Base-by-base conservation (phyloP, 257 asterid genomes). In the Agastache rugosa region DNA sequence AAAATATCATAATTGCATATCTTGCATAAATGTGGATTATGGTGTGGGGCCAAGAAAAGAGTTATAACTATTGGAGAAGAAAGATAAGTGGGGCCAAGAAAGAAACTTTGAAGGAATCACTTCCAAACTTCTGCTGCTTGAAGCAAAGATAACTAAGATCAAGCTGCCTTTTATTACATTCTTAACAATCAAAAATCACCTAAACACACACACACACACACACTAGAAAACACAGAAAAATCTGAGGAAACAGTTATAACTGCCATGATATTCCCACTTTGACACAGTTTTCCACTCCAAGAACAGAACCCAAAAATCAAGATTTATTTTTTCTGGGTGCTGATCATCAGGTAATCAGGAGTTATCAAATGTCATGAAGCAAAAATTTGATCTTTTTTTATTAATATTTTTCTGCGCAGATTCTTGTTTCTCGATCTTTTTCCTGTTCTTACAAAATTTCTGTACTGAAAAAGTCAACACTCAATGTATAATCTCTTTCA, bases 131-230 rank as follows among this genome's bases (percentile, higher is more conserved):
- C 55, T 75, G 45, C 69, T 23, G 75, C 80, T 63, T 80, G 1
- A 75, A 68, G 82, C 85, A 77, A 77, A 70, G 82, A 81, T 73
- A 50, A 81, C 70, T 53, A 42, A 63, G 65, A 69, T 51, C 65
- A 69, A 74, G 1, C 53, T 54, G 8, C 47, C 73, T 22, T 11
- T 20, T 39, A 22, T 64, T 59, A 47, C 70, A 59, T 29, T 15
- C 67, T 60, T 60, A 73, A 68, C 63, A 29, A 62, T 67, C 59
- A 34, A 39, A 37, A 27, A 11, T 63, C 69, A 22, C 67, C 4
- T 34, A 62, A 35, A 51, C 56, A 16, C 66, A 8, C 15, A 65
- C 74, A 47, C 71, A 20, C 58, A 51, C 59, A 27, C 67, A n/a
- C n/a, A 66, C 39, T 45, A 45, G 58, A 25, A 41, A n/a, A 53